Evolutionary conservation across 768 basidiomycete species (phyloP), one percentile per base, ranked within the genome.

Genomic region (Sporobolomyces phaffii): DNA sequence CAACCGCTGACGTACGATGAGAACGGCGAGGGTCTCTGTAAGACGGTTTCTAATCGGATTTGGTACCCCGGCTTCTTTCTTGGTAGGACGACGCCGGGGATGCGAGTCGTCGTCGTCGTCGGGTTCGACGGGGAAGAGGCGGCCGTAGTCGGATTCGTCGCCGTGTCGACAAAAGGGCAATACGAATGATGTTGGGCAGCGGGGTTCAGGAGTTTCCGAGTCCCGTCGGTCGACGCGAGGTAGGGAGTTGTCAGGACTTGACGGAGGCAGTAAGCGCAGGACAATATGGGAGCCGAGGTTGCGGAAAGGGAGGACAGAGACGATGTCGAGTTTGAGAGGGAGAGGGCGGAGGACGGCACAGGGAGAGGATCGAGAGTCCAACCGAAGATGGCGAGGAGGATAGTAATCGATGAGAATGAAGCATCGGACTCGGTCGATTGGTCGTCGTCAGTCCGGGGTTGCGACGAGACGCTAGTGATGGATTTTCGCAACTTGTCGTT

Each of bases 331-430:
- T n/a, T 22, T n/a, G 66, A 63, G 36, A 52, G 65, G 17, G 62
- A 40, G 50, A 43, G 51, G 11, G 62, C 3, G 13, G 43, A 47
- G 3, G 26, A 15, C 5, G n/a, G n/a, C n/a, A n/a, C n/a, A n/a
- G 60, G 24, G 7, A 48, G 11, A 9, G 57, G 28, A 17, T 45
- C 26, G 47, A 62, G 54, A 0, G 62, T 28, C 62, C 69, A 66
- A 3, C 65, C 69, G n/a, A 72, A 64, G 24, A 62, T 24, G 29
- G 59, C 51, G 26, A 72, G 62, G 3, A 70, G 53, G 22, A 62
- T 6, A 1, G 53, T 34, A 38, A 9, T 38, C 38, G 38, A 38
- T 38, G 38, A 38, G 10, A 17, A 38, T 15, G 40, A 14, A 5
- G 54, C 14, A 29, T 9, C 14, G 31, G 50, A 10, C 20, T 6